These are phyloP conservation scores for Nitzschia sp. DNA, from an alignment of 108 stramenopile species.

Conservation along the genomic window DNA sequence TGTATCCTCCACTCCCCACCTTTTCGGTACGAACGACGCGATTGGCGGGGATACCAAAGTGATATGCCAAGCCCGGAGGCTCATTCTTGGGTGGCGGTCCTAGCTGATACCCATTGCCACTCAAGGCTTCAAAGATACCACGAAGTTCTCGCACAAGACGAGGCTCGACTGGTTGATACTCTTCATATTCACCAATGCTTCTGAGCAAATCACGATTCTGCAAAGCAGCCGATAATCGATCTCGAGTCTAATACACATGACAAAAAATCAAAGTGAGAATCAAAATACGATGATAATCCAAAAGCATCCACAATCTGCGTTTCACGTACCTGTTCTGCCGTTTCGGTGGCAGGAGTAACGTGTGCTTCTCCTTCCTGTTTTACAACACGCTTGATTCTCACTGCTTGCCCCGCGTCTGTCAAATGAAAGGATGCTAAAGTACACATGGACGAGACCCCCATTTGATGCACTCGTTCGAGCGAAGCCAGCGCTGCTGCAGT, in stretches of 20 bases:
- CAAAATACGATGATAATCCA: not conserved
- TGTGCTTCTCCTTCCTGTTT: slow-evolving; percentile 40
- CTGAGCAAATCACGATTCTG: slow-evolving; percentile 86
- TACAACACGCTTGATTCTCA: slow-evolving; percentile 64
- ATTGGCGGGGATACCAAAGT: slow-evolving; percentile 58
- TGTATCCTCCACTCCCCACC: slow-evolving; percentile 77
- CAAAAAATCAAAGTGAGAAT: slow-evolving; percentile 3
- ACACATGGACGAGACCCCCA: slow-evolving; percentile 81
- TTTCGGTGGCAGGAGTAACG: slow-evolving; percentile 61
- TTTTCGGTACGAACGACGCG: slow-evolving; percentile 79
- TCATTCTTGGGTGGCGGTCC: slow-evolving; percentile 45
- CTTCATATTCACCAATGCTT: slow-evolving; percentile 85
- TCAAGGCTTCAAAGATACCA: slow-evolving; percentile 83
- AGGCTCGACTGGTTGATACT: slow-evolving; percentile 79
- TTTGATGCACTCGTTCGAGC: slow-evolving; percentile 73
- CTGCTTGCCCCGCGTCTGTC: slow-evolving; percentile 66
- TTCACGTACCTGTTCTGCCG: slow-evolving; percentile 66
- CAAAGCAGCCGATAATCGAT: slow-evolving; percentile 70
- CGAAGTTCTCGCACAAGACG: slow-evolving; percentile 79
- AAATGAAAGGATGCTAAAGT: slow-evolving; percentile 67
- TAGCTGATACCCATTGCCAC: slow-evolving; percentile 63
- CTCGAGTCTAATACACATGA: slow-evolving; percentile 50
- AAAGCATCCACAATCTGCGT: not conserved
- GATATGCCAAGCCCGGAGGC: slow-evolving; percentile 42
- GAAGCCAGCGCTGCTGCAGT: slow-evolving; percentile 49